Evolutionary conservation across 106 monocot species (phyloP).

Genomic region (Narthecium ossifragum): DNA sequence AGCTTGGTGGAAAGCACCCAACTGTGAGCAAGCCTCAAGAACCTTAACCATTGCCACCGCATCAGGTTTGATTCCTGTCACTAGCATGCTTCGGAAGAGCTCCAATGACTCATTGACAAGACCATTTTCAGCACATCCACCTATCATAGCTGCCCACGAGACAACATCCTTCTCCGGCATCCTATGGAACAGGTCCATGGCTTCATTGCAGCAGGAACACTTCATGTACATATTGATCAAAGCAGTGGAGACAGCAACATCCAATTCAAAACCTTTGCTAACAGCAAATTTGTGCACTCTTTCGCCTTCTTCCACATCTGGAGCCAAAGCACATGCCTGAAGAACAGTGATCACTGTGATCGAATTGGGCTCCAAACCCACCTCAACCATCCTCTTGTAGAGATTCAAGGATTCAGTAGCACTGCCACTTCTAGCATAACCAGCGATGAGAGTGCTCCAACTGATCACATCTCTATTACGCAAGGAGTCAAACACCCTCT

Average conservation of each 20-base stretch:
- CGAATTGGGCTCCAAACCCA: constrained; percentile 36
- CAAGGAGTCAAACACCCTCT: constrained; percentile 39
- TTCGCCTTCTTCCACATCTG: constrained; percentile 32
- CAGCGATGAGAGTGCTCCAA: constrained; percentile 59
- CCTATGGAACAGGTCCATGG: constrained; percentile 34
- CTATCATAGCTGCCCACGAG: constrained; percentile 46
- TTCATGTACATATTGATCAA: constrained; percentile 86
- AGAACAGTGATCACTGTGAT: constrained; percentile 43
- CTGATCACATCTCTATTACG: constrained; percentile 43
- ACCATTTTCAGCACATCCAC: constrained; percentile 51
- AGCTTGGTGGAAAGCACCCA: constrained; percentile 29
- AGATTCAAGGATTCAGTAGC: constrained; percentile 31
- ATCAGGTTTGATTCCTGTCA: constrained; percentile 31
- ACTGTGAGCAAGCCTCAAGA: constrained; percentile 34
- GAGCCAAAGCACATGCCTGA: constrained; percentile 44
- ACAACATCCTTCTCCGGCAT: constrained; percentile 52
- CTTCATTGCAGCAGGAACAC: constrained; percentile 42
- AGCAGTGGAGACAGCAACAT: constrained; percentile 43
- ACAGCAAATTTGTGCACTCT: constrained; percentile 34
- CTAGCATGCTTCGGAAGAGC: constrained; percentile 40
- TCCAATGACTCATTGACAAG: constrained; percentile 29
- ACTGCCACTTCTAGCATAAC: constrained; percentile 31
- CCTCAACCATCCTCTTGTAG: constrained; percentile 34
- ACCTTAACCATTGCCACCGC: constrained; percentile 69
- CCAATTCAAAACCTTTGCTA: constrained; percentile 34